phyloP scores from a whole-genome alignment of 805 yeast genomes.

The Metschnikowia matae region DNA sequence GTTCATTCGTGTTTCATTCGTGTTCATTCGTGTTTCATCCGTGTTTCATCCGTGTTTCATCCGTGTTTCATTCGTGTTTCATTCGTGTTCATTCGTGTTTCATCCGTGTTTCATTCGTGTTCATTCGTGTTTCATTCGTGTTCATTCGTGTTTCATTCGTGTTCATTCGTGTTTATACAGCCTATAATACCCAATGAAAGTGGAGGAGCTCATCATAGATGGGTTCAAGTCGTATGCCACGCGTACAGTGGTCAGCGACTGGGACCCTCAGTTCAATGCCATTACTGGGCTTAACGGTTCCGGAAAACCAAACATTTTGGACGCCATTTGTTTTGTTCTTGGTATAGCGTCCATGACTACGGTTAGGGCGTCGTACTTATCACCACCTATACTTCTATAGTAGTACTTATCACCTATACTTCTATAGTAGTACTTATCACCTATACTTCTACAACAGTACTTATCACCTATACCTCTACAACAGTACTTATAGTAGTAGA shows the following conservation, averaged over 20 bases:
- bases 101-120: background rate
- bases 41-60: too few species aligned
- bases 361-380: slow-evolving; percentile 89
- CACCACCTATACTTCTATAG: too few species aligned
- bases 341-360: slow-evolving; percentile 95
- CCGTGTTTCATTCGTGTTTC: too few species aligned
- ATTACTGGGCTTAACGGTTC: slow-evolving; percentile 97
- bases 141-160: background rate
- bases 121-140: background rate
- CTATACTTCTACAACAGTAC: too few species aligned
- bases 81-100: too few species aligned
- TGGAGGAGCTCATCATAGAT: slow-evolving; percentile 94
- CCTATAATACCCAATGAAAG: slow-evolving; percentile 52
- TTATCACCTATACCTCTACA: too few species aligned
- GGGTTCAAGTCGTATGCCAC: slow-evolving; percentile 98
- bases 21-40: too few species aligned
- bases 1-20: too few species aligned
- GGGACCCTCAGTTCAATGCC: slow-evolving; percentile 97
- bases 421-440: too few species aligned
- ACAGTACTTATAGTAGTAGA: too few species aligned
- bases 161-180: background rate
- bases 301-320: slow-evolving; percentile 93
- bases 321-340: slow-evolving; percentile 96
- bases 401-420: too few species aligned
- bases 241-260: slow-evolving; percentile 88